These are phyloP conservation scores for Phytophthora palmivora DNA, from an alignment of 352 stramenopile genomes.

Conservation along the genomic window DNA sequence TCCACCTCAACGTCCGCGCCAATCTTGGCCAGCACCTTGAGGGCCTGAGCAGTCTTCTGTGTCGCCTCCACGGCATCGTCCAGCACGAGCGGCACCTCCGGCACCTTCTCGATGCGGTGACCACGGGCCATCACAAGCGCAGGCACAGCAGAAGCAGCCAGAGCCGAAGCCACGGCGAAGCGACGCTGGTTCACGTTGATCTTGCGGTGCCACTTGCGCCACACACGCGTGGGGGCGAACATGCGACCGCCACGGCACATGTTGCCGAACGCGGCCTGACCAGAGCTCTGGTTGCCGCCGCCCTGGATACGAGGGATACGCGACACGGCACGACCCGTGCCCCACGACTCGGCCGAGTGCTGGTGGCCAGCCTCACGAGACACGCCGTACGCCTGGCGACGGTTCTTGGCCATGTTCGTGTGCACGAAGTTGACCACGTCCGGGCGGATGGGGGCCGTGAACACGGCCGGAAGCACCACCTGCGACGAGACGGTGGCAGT, in stretches of 20 bases:
- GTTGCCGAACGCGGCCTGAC: slow-evolving; percentile 99
- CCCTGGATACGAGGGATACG: slow-evolving; percentile 99
- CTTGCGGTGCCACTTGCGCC: slow-evolving; percentile 99
- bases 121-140: slow-evolving; percentile 98
- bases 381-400: slow-evolving; percentile 98
- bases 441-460: slow-evolving; percentile 98
- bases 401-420: slow-evolving; percentile 99
- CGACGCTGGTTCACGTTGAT: slow-evolving; percentile 98
- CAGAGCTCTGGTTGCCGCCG: slow-evolving; percentile 97
- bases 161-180: slow-evolving; percentile 97
- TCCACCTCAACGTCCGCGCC: slow-evolving; percentile 96
- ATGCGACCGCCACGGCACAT: slow-evolving; percentile 98
- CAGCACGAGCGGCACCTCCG: slow-evolving; percentile 98
- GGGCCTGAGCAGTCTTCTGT: slow-evolving; percentile 96
- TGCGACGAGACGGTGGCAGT: slow-evolving; percentile 87
- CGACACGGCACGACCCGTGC: slow-evolving; percentile 98
- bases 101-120: slow-evolving; percentile 97
- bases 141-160: slow-evolving; percentile 97
- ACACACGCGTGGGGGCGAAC: slow-evolving; percentile 99
- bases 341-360: slow-evolving; percentile 98
- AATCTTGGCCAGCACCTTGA: slow-evolving; percentile 95
- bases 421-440: slow-evolving; percentile 99
- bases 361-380: slow-evolving; percentile 96
- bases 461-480: slow-evolving; percentile 94
- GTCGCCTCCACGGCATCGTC: slow-evolving; percentile 92